phyloP scores from a whole-genome alignment of 805 yeast species.

The Metschnikowia henanensis region DNA sequence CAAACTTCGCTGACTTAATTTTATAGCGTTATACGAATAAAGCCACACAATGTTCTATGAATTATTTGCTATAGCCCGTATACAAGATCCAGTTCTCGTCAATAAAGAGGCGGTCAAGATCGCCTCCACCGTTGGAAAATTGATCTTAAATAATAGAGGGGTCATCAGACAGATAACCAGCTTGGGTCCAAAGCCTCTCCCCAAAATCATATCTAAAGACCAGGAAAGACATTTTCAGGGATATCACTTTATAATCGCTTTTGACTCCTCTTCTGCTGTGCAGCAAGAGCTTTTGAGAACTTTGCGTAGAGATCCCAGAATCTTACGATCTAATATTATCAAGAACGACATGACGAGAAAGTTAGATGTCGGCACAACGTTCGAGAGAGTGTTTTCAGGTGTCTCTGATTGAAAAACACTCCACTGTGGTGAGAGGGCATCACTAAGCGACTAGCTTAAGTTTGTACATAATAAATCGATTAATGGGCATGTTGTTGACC shows the following conservation, averaged over 20 bases:
- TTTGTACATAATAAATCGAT: conserved; percentile 11
- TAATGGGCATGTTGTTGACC: no score
- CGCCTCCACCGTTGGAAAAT: conserved; percentile 72
- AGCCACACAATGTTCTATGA: conserved; percentile 72
- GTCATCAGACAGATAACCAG: conserved; percentile 83
- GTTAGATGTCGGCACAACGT: conserved; percentile 57
- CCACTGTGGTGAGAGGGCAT: not conserved
- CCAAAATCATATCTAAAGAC: conserved; percentile 78
- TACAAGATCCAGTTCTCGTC: conserved; percentile 48
- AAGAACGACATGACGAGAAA: conserved; percentile 56
- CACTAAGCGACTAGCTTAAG: conserved; percentile 1
- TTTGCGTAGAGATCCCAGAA: conserved; percentile 85
- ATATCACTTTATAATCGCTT: conserved; percentile 79
- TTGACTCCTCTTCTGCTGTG: conserved; percentile 83
- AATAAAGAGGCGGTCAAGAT: conserved; percentile 43
- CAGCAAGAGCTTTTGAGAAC: conserved; percentile 84
- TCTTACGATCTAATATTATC: conserved; percentile 73
- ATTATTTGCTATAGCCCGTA: conserved; percentile 86
- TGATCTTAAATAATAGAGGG: conserved; percentile 87
- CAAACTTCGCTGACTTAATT: not conserved
- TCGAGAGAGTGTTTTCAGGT: conserved; percentile 39
- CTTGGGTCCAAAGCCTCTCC: conserved; percentile 75
- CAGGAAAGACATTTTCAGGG: conserved; percentile 92
- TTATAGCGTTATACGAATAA: not conserved
- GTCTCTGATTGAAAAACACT: conserved; percentile 9